Evolutionary conservation across 495 filamentous ascomycete genomes (phyloP).

Genomic region (Penicillium odoratum): DNA sequence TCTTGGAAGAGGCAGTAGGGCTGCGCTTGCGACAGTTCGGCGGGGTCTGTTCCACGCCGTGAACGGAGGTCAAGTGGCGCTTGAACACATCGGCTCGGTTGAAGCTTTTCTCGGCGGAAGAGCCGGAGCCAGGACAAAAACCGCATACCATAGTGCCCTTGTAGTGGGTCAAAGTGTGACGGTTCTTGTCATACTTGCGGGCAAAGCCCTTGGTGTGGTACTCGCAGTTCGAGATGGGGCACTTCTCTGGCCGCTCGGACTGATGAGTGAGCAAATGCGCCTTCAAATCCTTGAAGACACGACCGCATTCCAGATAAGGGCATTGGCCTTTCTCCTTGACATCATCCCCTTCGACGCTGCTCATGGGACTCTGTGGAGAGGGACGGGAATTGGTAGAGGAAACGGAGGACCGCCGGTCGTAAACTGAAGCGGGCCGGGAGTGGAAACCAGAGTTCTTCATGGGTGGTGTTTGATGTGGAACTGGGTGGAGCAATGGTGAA

Average conservation of each 20-base stretch:
- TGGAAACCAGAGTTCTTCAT: slow-evolving; percentile 34
- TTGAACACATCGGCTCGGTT: slow-evolving; percentile 99
- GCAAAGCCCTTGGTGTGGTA: slow-evolving; percentile 97
- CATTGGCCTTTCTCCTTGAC: slow-evolving; percentile 69
- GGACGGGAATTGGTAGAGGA: slow-evolving; percentile 56
- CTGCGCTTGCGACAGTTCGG: slow-evolving; percentile 93
- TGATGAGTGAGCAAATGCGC: slow-evolving; percentile 97
- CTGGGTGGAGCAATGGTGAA: slow-evolving; percentile 28
- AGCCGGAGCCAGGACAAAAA: slow-evolving; percentile 92
- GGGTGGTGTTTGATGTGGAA: slow-evolving; percentile 38
- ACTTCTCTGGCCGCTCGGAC: slow-evolving; percentile 92
- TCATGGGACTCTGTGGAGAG: slow-evolving; percentile 56
- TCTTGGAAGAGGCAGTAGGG: slow-evolving; percentile 50
- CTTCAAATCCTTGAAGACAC: slow-evolving; percentile 90
- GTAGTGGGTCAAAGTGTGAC: slow-evolving; percentile 98
- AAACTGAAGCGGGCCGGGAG: slow-evolving; percentile 39
- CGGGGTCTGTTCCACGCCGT: slow-evolving; percentile 92
- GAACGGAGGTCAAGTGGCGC: slow-evolving; percentile 89
- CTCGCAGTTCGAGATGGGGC: slow-evolving; percentile 89
- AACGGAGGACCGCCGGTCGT: slow-evolving; percentile 53
- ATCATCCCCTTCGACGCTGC: slow-evolving; percentile 57
- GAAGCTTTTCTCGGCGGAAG: slow-evolving; percentile 94
- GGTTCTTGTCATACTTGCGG: slow-evolving; percentile 96
- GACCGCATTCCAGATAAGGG: slow-evolving; percentile 80
- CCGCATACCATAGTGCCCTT: slow-evolving; percentile 99